phyloP scores from a whole-genome alignment of 768 basidiomycete genomes.

The Suillus cothurnatus region DNA sequence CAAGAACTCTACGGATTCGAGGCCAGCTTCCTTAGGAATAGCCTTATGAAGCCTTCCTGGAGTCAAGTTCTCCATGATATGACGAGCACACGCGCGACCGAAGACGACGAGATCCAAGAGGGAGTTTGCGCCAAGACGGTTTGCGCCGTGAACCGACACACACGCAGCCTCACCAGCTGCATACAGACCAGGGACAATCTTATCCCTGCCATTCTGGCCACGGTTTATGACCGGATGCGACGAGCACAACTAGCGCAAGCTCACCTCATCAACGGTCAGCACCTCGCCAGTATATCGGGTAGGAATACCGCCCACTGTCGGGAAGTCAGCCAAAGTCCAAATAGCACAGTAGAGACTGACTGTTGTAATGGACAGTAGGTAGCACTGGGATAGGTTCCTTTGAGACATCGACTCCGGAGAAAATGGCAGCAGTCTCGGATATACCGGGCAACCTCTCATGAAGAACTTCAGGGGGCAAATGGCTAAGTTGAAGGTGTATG shows the following conservation, averaged over 20 bases:
- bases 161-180: constrained; percentile 99
- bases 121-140: constrained; percentile 99
- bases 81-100: constrained; percentile 96
- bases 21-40: constrained; percentile 84
- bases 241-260: constrained; percentile 9
- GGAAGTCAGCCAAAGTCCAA: constrained; percentile 11
- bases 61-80: constrained; percentile 88
- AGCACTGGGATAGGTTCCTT: constrained; percentile 99
- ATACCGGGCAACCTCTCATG: constrained; percentile 98
- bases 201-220: constrained; percentile 77
- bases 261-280: constrained; percentile 74
- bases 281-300: constrained; percentile 99
- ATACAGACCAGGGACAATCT: constrained; percentile 94
- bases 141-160: constrained; percentile 98
- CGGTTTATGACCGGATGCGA: neutral
- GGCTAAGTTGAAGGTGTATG: constrained; percentile 94
- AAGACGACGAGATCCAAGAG: constrained; percentile 99
- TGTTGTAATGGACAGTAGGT: constrained; percentile 98
- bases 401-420: constrained; percentile 98
- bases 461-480: constrained; percentile 92
- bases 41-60: constrained; percentile 91
- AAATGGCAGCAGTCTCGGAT: constrained; percentile 98
- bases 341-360: constrained; percentile 49
- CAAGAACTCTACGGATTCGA: constrained; percentile 81
- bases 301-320: constrained; percentile 96